Evolutionary conservation across 257 asterid species (phyloP).

Genomic region (Coffea eugenioides): DNA sequence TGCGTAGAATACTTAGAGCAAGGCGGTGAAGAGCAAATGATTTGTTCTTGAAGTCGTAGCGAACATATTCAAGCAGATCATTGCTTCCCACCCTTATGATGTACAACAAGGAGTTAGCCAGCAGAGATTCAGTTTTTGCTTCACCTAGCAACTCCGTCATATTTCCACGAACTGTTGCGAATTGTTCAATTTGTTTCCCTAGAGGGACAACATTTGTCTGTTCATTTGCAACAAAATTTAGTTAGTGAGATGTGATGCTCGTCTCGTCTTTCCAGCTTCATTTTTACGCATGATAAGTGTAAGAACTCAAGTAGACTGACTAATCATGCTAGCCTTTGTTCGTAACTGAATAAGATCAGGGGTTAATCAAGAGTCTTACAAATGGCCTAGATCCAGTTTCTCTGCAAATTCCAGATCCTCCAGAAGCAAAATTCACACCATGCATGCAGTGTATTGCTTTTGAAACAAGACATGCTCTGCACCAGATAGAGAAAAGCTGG

Average conservation of each 20-base stretch:
- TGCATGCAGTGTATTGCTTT: constrained; percentile 25
- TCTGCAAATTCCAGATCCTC: constrained; percentile 52
- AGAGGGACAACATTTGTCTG: constrained; percentile 33
- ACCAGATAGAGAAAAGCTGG: constrained; percentile 40
- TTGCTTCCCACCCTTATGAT: constrained; percentile 59
- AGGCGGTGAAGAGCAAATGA: constrained; percentile 22
- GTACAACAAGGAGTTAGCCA: constrained; percentile 41
- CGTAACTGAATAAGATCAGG: no score
- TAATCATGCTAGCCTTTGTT: no score
- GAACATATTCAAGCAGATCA: constrained; percentile 46
- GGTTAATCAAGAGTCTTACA: constrained; percentile 10
- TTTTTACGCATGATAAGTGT: no score
- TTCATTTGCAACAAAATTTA: neutral
- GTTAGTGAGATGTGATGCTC: neutral
- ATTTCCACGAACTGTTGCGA: constrained; percentile 31
- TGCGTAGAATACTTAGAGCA: constrained; percentile 36
- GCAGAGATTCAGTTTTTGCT: constrained; percentile 30
- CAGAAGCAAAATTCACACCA: constrained; percentile 67
- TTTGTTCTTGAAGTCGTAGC: neutral
- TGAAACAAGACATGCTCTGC: constrained; percentile 23
- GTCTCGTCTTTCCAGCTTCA: no score
- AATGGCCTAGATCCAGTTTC: constrained; percentile 26
- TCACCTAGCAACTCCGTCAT: constrained; percentile 37
- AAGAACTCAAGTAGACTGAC: no score
- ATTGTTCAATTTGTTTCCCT: constrained; percentile 43